A percentile compares a stretch with the other conserved stretches of the same genome.
phyloP scores from a whole-genome alignment of 2,329 filamentous ascomycete species.

The Stemphylium beticola region DNA sequence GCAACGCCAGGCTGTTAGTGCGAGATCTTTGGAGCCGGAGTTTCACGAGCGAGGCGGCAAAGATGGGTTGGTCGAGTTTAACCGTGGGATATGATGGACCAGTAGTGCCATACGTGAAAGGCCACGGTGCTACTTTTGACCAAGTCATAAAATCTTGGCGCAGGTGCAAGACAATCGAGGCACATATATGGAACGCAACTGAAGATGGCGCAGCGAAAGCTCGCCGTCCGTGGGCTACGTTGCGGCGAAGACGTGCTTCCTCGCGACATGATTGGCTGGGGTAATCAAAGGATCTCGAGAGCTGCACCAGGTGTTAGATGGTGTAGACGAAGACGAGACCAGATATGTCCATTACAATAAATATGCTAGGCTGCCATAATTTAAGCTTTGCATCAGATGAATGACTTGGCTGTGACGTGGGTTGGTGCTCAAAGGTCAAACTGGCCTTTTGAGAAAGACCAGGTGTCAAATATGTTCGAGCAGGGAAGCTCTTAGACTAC shows the following conservation, averaged over 20 bases:
- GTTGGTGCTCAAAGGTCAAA: slow-evolving; percentile 33
- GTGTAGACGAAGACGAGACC: slow-evolving; percentile 2
- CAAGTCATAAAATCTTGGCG: neutral
- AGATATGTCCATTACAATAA: slow-evolving; percentile 6
- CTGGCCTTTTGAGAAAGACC: slow-evolving; percentile 43
- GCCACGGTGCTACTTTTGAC: neutral
- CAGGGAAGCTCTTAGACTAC: slow-evolving; percentile 32
- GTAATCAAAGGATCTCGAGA: slow-evolving; percentile 4
- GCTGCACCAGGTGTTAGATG: neutral
- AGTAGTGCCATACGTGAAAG: slow-evolving; percentile 5
- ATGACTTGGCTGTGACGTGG: slow-evolving; percentile 17
- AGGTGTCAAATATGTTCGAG: slow-evolving; percentile 33
- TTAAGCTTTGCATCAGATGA: slow-evolving; percentile 16
- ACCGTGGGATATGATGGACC: slow-evolving; percentile 77
- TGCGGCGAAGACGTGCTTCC: slow-evolving; percentile 23
- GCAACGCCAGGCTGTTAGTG: slow-evolving; percentile 82
- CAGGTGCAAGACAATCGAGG: neutral
- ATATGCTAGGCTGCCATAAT: slow-evolving; percentile 20
- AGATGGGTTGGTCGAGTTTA: slow-evolving; percentile 89
- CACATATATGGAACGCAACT: neutral
- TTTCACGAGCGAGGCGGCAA: slow-evolving; percentile 83
- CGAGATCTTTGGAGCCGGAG: slow-evolving; percentile 78
- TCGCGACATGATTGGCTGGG: slow-evolving; percentile 18
- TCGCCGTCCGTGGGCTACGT: neutral
- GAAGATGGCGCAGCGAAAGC: neutral